A percentile compares a stretch with the other conserved stretches of the same genome.
phyloP scores from a whole-genome alignment of 2,329 filamentous ascomycete species.

The Fusarium musae region DNA sequence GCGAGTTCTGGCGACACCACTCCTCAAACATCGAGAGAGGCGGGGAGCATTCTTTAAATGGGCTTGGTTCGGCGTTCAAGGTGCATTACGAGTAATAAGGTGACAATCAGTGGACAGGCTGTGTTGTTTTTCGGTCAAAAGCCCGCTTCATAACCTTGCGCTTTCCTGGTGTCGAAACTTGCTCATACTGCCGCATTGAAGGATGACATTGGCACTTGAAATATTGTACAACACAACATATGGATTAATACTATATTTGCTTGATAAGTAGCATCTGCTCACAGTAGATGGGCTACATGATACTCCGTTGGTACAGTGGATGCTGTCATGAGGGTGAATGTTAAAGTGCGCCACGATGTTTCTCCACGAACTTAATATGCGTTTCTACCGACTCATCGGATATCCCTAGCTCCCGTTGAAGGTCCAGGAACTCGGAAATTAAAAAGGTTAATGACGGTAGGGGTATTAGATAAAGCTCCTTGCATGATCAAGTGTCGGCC shows the following conservation, averaged over 20 bases:
- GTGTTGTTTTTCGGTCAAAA: not conserved
- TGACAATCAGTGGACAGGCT: not conserved
- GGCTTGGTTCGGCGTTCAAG: not conserved
- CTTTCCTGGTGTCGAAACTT: conserved; percentile 42
- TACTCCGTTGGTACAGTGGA: not conserved
- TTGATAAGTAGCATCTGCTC: fast-evolving
- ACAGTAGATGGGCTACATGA: not conserved
- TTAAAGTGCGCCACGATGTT: conserved; percentile 12
- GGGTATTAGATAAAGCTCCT: not conserved
- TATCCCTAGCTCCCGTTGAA: not conserved
- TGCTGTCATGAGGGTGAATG: not conserved
- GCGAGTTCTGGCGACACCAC: not conserved
- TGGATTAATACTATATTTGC: fast-evolving
- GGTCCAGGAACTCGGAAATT: not conserved
- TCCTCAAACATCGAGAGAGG: not conserved
- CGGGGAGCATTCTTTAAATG: conserved; percentile 8
- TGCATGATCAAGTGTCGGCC: not conserved
- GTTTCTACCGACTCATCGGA: not conserved
- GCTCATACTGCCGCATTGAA: conserved; percentile 48
- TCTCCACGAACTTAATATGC: not conserved
- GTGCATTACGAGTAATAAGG: not conserved
- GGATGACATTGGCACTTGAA: not conserved
- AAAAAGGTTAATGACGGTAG: not conserved
- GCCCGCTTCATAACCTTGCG: not conserved
- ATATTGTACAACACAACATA: not conserved